These are phyloP conservation scores for Alternaria triticimaculans DNA, from an alignment of 2,329 filamentous ascomycete species.

Conservation along the genomic window DNA sequence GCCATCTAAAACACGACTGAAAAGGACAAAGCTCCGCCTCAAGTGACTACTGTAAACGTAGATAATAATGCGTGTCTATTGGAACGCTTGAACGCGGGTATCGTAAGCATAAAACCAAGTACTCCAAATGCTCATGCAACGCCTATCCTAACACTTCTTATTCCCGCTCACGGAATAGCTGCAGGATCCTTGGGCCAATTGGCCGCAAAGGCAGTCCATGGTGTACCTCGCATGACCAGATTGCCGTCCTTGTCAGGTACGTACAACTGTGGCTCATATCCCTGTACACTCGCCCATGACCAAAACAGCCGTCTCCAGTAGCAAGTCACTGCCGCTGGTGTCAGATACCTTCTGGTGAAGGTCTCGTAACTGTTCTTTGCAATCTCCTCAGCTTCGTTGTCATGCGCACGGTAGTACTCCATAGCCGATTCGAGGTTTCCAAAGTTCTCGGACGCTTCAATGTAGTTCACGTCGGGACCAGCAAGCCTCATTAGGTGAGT, in stretches of 20 bases:
- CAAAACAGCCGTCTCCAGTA: slow-evolving; percentile 44
- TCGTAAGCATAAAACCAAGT: slow-evolving; percentile 18
- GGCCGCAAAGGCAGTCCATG: slow-evolving; percentile 44
- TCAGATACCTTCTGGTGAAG: slow-evolving; percentile 41
- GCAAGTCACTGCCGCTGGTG: slow-evolving; percentile 43
- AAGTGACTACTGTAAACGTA: background rate
- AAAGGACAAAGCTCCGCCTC: background rate
- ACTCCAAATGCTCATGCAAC: slow-evolving; percentile 23
- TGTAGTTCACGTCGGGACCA: slow-evolving; percentile 41
- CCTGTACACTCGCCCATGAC: slow-evolving; percentile 40
- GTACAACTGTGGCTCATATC: slow-evolving; percentile 40
- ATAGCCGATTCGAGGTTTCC: slow-evolving; percentile 40
- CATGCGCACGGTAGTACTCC: slow-evolving; percentile 40
- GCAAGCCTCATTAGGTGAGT: slow-evolving; percentile 42
- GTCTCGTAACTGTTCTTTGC: slow-evolving; percentile 41
- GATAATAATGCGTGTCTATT: slow-evolving; percentile 7
- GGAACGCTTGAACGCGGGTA: slow-evolving; percentile 21
- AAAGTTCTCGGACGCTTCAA: slow-evolving; percentile 42
- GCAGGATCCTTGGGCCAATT: slow-evolving; percentile 43
- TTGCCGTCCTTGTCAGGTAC: slow-evolving; percentile 29
- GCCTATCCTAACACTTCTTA: slow-evolving; percentile 5
- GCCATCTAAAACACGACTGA: background rate
- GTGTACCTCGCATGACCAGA: slow-evolving; percentile 39
- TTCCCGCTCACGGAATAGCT: slow-evolving; percentile 30
- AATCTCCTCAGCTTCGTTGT: slow-evolving; percentile 38